Evolutionary conservation across 2,329 filamentous ascomycete genomes (phyloP), one percentile per base, ranked within the genome.

Genomic region (Leptographium procerum): DNA sequence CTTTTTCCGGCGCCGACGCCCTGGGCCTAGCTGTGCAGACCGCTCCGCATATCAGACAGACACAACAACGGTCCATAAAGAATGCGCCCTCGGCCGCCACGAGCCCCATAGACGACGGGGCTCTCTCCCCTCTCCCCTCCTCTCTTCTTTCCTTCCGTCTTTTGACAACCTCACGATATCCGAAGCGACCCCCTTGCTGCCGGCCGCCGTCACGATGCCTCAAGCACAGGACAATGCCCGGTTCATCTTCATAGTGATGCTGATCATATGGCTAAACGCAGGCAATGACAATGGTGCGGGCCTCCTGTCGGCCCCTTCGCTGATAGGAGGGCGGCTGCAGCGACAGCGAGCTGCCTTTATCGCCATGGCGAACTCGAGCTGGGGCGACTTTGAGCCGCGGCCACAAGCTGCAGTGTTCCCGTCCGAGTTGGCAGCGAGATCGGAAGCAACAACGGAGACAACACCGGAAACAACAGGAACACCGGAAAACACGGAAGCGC

Each of bases 351-450:
- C 75, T 59, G 76, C 80, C 2, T 78, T 81, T 61, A 68, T 72
- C 55, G 70, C 81, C 22, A 70, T 86, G 47, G 83, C 84, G 66
- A 69, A 69, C 58, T 81, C 82, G 22, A 69, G 66, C 61, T 86
- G 82, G 82, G 80, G 79, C 55, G 82, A 85, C 67, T 86, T 86
- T 67, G 65, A 71, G 19, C 82, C 82, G 13, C 68, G 65, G 59
- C 63, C 47, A 65, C 63, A 47, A 62, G 62, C 57, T 65, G 45
- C n/a, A n/a, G n/a, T n/a, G n/a, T n/a, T n/a, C n/a, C n/a, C n/a
- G n/a, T n/a, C n/a, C n/a, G n/a, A n/a, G n/a, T n/a, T 34, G 2
- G 24, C 2, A 22, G 5, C 11, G 31, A 19, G 7, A 29, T 13
- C 40, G 13, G 43, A 64, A 13, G 64, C 68, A 47, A 67, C 67